Evolutionary conservation across 148 eudicot species (phyloP), one percentile per base, ranked within the genome.

Genomic region (Fagopyrum homotropicum): DNA sequence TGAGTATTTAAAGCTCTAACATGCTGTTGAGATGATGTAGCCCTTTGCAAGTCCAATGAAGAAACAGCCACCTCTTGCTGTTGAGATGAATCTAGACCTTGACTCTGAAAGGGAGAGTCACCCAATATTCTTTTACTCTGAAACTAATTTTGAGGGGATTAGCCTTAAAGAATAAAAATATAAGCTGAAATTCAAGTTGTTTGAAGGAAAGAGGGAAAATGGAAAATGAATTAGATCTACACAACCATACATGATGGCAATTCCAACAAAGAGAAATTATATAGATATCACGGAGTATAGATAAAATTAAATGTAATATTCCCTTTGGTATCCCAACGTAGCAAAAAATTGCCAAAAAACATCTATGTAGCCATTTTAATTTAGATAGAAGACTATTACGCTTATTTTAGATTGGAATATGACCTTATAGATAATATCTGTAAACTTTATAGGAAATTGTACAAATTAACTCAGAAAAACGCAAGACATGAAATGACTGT

Each of bases 1-100:
- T 95, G 96, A 59, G 82, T 86, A 86, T 95, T 95, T 79, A 92
- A 87, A 83, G 96, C 97, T 87, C 90, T 89, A 80, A 95, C 98
- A 82, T 92, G 96, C 84, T 86, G 96, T 75, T 86, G 83, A 40
- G 92, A 87, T 45, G 82, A 82, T 76, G 81, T 92, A 79, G 91
- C 97, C 46, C 87, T 85, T 69, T 80, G 79, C 85, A 77, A 78
- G 75, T 95, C 93, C 81, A 89, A 60, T 22, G 87, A 81, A n/a
- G 85, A 89, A 63, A 85, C 50, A 47, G 69, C 81, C 17, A 75
- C 54, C 5, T 75, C 69, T 72, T 80, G 88, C 76, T 73, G 74
- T 75, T 86, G 85, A 75, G 91, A 76, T 46, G 91, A 73, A 54
- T 80, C 85, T 72, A 85, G 75, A 63, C 82, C 77, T 19, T 76